Evolutionary conservation across 148 eudicot species (phyloP).

Genomic region (Polygonum maritimum): DNA sequence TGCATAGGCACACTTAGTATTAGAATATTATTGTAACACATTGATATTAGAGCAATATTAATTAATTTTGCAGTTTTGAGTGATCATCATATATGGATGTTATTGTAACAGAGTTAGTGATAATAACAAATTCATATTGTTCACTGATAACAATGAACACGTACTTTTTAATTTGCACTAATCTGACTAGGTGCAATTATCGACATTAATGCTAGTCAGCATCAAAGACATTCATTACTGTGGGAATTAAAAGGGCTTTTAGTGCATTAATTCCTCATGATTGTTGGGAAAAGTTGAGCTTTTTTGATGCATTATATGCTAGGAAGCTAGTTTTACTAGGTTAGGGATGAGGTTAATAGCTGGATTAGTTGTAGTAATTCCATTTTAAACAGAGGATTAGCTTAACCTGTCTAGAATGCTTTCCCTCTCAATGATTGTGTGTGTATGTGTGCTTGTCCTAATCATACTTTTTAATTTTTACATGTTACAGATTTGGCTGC

Average conservation of each 20-base stretch:
- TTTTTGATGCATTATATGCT: conserved; percentile 4
- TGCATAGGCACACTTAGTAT: not conserved
- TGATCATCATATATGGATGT: not conserved
- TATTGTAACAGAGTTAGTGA: not conserved
- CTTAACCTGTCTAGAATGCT: conserved; percentile 3
- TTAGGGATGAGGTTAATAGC: not conserved
- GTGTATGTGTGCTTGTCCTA: not conserved
- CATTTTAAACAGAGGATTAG: not conserved
- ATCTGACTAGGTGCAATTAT: not conserved
- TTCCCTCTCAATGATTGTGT: conserved; percentile 1
- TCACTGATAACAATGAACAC: not conserved
- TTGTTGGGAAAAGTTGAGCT: not conserved
- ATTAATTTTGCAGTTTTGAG: not conserved
- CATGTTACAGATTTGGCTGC: not conserved
- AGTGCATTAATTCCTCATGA: conserved; percentile 10
- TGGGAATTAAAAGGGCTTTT: not conserved
- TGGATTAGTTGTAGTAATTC: not conserved
- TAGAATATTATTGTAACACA: not conserved
- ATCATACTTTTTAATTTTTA: not conserved
- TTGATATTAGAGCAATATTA: not conserved
- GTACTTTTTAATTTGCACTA: not conserved
- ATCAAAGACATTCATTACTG: not conserved
- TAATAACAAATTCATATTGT: not conserved
- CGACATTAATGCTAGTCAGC: conserved; percentile 3
- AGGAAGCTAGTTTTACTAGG: not conserved